Evolutionary conservation across 805 yeast species (phyloP).

Genomic region (Pichia sporocuriosa): DNA sequence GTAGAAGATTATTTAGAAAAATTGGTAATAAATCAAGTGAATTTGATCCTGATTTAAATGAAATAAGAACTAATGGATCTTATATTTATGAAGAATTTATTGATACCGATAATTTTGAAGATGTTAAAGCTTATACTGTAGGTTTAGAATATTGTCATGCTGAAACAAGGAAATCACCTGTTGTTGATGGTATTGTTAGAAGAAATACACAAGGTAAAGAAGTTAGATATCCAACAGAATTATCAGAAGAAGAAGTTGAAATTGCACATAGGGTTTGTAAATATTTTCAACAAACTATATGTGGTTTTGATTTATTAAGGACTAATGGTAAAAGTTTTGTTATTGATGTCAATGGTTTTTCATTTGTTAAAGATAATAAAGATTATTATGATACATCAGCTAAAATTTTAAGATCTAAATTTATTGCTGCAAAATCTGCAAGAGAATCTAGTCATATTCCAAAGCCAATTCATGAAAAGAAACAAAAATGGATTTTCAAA

Average conservation of each 20-base stretch:
- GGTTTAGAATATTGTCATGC: conserved; percentile 92
- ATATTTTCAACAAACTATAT: conserved; percentile 84
- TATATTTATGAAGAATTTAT: conserved; percentile 89
- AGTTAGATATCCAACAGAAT: conserved; percentile 78
- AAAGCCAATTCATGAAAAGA: conserved; percentile 45
- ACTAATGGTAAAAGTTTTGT: conserved; percentile 86
- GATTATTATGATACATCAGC: conserved; percentile 83
- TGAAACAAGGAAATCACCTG: conserved; percentile 96
- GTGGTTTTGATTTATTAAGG: conserved; percentile 92
- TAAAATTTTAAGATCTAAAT: conserved; percentile 65
- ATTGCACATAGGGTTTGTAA: conserved; percentile 76
- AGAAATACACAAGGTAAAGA: conserved; percentile 98
- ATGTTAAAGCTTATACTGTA: conserved; percentile 96
- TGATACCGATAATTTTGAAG: conserved; percentile 98
- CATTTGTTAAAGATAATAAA: conserved; percentile 89
- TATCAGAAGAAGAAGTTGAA: conserved; percentile 63
- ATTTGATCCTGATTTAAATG: conserved; percentile 70
- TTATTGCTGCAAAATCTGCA: conserved; percentile 52
- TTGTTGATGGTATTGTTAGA: conserved; percentile 97
- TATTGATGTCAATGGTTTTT: conserved; percentile 96
- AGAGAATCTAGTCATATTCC: conserved; percentile 35
- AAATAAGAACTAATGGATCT: conserved; percentile 85
- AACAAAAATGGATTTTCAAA: conserved; percentile 94
- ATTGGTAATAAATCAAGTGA: conserved; percentile 97
- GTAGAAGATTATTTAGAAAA: conserved; percentile 86